A percentile compares a stretch with the other conserved stretches of the same genome.
Conservation (phyloP, 2,329 filamentous ascomycete genomes). For the Cladosporium oxysporum region DNA sequence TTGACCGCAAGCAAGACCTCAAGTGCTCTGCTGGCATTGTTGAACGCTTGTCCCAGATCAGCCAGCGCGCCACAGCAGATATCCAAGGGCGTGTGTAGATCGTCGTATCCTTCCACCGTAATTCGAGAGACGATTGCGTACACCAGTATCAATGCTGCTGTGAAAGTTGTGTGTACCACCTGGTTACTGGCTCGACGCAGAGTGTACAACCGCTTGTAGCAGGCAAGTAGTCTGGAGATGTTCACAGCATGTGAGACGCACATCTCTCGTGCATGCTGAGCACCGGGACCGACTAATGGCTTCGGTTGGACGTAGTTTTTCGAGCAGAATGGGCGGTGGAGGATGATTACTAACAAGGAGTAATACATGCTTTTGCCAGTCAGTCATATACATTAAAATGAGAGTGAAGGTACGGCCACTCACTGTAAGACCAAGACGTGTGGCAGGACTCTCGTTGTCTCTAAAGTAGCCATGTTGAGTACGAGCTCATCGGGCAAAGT, state of each 20-base stretch:
- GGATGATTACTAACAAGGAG: not conserved
- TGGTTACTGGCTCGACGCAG: not conserved
- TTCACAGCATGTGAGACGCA: not conserved
- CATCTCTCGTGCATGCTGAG: conserved; percentile 4
- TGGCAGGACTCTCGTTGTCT: not conserved
- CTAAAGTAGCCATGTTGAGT: not conserved
- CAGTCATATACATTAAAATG: not conserved
- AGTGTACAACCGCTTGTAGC: not conserved
- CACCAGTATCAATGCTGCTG: not conserved
- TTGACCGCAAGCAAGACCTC: conserved; percentile 3
- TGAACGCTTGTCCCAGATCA: not conserved
- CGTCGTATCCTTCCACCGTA: not conserved
- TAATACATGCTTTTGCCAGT: not conserved
- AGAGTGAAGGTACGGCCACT: not conserved
- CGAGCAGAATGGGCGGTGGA: conserved; percentile 2
- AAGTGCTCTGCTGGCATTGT: not conserved
- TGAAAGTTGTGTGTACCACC: not conserved
- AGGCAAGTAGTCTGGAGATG: not conserved
- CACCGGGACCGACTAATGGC: not conserved
- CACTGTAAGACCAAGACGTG: not conserved
- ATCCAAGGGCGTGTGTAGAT: not conserved
- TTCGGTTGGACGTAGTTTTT: not conserved
- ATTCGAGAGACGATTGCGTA: conserved; percentile 1
- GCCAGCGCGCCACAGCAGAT: not conserved
- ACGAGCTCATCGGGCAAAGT: not conserved